Base-by-base conservation (phyloP, 208 protist species). In the Leishmania martiniquensis region DNA sequence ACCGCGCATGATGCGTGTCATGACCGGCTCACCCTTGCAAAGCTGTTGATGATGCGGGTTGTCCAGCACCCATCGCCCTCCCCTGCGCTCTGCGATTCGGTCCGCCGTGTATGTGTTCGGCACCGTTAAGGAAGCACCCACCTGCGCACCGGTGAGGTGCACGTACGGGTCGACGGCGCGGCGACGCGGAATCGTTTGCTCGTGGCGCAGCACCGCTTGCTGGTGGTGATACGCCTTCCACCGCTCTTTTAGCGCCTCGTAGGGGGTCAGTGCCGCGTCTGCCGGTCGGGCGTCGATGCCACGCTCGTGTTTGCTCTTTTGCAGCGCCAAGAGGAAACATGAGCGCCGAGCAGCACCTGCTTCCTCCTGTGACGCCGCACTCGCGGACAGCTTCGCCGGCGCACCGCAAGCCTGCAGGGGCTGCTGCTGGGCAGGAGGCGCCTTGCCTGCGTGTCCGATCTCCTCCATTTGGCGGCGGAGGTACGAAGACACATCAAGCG, bases 31-130 rank as follows among this genome's bases (percentile, higher is more conserved):
- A 12, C 87, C 89, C n/a, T 72, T 75, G 54, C 86, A 84, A 1
- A 97, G 81, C 75, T 93, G 87, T 65, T 97, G 93, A 1, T 85
- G 87, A 76, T 95, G 70, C 15, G 82, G 45, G 73, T 97, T 97
- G 72, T 95, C 84, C 51, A 97, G 81, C 1, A 89, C 76, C 83
- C 88, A 95, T 1, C 80, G 78, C 0, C 91, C 91, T 0, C 74
- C 75, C 25, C 71, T 51, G 42, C 80, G 83, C 57, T 77, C 78
- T 12, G 74, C 85, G 34, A 96, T 71, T 42, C 60, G 22, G 37
- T 88, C 82, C 0, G 81, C 84, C 32, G 89, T 90, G 83, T 88
- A 76, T 15, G 57, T 63, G 67, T 88, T 92, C 25, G 89, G 92
- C 52, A 91, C 75, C 47, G 74, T 52, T 44, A 80, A 29, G 3